Percentiles rank a stretch among this genome's conserved stretches.
These are phyloP conservation scores for Globisporangium paddicum DNA, from an alignment of 352 stramenopile species.

Conservation along the genomic window DNA sequence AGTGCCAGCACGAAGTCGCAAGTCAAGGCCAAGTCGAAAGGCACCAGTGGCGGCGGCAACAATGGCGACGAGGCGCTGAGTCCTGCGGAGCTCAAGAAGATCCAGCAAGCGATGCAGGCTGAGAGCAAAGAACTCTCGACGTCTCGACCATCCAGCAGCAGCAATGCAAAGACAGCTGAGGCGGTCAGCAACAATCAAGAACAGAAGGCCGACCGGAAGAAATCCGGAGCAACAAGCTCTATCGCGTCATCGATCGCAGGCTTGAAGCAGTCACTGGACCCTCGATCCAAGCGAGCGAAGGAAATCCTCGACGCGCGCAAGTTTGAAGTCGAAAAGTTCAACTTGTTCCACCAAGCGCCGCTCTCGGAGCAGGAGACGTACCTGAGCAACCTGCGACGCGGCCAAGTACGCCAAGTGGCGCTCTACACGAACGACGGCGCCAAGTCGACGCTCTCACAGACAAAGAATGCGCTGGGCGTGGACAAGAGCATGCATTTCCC, in stretches of 20 bases:
- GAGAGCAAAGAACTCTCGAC: slow-evolving; percentile 49
- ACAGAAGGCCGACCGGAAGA: slow-evolving; percentile 11
- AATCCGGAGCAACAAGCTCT: slow-evolving; percentile 15
- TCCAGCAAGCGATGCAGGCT: slow-evolving; percentile 55
- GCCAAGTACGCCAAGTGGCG: slow-evolving; percentile 44
- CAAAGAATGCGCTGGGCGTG: slow-evolving; percentile 29
- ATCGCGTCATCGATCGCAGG: slow-evolving; percentile 67
- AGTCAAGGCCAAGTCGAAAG: slow-evolving; percentile 18
- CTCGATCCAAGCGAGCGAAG: slow-evolving; percentile 48
- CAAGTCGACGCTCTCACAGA: slow-evolving; percentile 42
- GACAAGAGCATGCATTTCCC: slow-evolving; percentile 70
- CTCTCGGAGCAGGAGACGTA: slow-evolving; percentile 58
- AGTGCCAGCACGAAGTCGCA: neutral
- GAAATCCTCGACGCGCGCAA: slow-evolving; percentile 58
- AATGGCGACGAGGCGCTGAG: slow-evolving; percentile 13
- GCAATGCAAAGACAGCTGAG: slow-evolving; percentile 10
- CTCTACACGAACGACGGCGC: slow-evolving; percentile 60
- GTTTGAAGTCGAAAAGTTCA: slow-evolving; percentile 67
- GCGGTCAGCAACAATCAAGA: slow-evolving; percentile 1
- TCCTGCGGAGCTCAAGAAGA: slow-evolving; percentile 39
- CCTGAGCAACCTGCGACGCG: slow-evolving; percentile 41
- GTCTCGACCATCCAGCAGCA: slow-evolving; percentile 21
- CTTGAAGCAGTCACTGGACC: slow-evolving; percentile 67
- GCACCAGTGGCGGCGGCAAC: neutral
- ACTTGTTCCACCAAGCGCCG: slow-evolving; percentile 53